Conservation (phyloP, 345 rosid species). For the Hypericum androsaemum region DNA sequence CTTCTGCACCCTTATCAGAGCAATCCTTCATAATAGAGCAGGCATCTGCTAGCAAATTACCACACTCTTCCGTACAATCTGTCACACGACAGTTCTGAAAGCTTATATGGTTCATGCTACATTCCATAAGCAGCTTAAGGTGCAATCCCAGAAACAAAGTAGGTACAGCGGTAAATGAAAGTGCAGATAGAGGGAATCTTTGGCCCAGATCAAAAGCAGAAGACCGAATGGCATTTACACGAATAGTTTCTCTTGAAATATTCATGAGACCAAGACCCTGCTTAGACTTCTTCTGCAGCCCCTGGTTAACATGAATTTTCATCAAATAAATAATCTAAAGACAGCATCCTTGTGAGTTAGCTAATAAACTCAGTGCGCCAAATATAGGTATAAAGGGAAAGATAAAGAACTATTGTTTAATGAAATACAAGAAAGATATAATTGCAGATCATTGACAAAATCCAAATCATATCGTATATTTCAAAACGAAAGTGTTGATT, state of each 20-base stretch:
- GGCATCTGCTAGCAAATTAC: conserved; percentile 25
- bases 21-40: conserved; percentile 21
- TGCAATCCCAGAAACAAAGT: conserved; percentile 49
- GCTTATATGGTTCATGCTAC: conserved; percentile 19
- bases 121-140: conserved; percentile 58
- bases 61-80: conserved; percentile 24
- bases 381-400: not conserved
- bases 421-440: too few relatives aligned
- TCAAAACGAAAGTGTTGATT: not conserved
- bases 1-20: conserved; percentile 21
- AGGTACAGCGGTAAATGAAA: conserved; percentile 50
- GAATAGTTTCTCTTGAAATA: conserved; percentile 24
- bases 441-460: too few relatives aligned
- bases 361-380: not conserved
- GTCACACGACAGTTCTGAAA: conserved; percentile 28
- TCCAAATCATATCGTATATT: too few relatives aligned
- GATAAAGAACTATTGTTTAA: too few relatives aligned
- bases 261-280: conserved; percentile 22
- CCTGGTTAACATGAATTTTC: conserved; percentile 32
- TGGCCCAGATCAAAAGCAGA: conserved; percentile 24
- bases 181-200: conserved; percentile 35
- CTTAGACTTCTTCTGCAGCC: conserved; percentile 30
- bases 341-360: not conserved
- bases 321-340: conserved; percentile 9
- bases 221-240: conserved; percentile 17